Evolutionary conservation across 1,284 basidiomycete genomes (phyloP).

Genomic region (Flammula alnicola): DNA sequence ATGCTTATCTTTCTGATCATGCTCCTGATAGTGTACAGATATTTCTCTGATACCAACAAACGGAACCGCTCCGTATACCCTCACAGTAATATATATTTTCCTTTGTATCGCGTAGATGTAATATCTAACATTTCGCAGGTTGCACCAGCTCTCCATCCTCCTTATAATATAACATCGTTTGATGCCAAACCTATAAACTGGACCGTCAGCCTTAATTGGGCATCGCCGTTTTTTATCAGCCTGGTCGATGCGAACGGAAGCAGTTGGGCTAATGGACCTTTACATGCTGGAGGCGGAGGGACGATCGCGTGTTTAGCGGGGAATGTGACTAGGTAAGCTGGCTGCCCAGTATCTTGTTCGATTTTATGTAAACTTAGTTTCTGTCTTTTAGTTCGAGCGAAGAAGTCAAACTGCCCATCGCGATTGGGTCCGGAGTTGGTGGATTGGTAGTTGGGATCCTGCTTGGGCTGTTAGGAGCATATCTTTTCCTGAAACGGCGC

Average conservation of each 20-base stretch:
- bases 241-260: slow-evolving; percentile 54
- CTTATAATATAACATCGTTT: slow-evolving; percentile 55
- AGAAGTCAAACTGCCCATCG: slow-evolving; percentile 30
- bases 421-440: slow-evolving; percentile 47
- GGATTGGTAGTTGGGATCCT: slow-evolving; percentile 48
- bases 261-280: slow-evolving; percentile 58
- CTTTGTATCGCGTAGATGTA: not conserved
- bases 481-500: slow-evolving; percentile 36
- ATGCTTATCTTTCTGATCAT: not conserved
- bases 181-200: slow-evolving; percentile 51
- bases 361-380: not conserved
- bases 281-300: slow-evolving; percentile 46
- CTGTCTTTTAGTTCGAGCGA: slow-evolving; percentile 7
- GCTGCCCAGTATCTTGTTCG: not conserved
- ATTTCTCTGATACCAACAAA: slow-evolving; percentile 55
- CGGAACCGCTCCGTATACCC: slow-evolving; percentile 61
- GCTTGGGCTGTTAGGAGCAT: slow-evolving; percentile 37
- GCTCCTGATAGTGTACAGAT: slow-evolving; percentile 51
- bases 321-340: slow-evolving; percentile 18
- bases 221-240: slow-evolving; percentile 58
- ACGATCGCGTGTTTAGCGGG: slow-evolving; percentile 39
- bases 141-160: slow-evolving; percentile 63
- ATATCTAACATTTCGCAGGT: slow-evolving; percentile 38
- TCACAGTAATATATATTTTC: slow-evolving; percentile 46
- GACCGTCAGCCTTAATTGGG: slow-evolving; percentile 61